phyloP scores from a whole-genome alignment of 768 basidiomycete genomes.

The Suillus brevipes region DNA sequence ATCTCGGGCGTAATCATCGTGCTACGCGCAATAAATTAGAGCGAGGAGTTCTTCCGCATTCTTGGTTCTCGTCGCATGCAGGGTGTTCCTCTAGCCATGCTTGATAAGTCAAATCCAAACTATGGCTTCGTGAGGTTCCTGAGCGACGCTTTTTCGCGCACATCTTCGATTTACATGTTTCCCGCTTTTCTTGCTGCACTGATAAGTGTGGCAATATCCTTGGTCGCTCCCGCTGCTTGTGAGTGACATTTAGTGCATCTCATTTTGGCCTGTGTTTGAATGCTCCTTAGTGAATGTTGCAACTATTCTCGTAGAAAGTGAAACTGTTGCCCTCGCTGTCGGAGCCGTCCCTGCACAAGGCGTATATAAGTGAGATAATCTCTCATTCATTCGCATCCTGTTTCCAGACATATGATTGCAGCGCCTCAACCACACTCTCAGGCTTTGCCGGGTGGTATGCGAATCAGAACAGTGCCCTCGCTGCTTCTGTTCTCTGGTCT shows the following conservation, averaged over 20 bases:
- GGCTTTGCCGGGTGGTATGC: conserved; percentile 5
- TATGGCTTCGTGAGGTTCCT: conserved; percentile 20
- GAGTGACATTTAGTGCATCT: conserved; percentile 8
- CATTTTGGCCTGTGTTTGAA: not conserved
- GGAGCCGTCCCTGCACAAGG: conserved; percentile 24
- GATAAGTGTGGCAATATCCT: conserved; percentile 20
- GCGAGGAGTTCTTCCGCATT: conserved; percentile 26
- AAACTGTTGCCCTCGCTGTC: conserved; percentile 23
- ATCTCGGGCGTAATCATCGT: not conserved
- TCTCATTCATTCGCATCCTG: not conserved
- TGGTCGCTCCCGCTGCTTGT: conserved; percentile 28
- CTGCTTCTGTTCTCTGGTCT: conserved; percentile 25
- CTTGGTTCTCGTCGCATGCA: conserved; percentile 10
- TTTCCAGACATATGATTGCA: not conserved
- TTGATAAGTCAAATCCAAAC: conserved; percentile 26
- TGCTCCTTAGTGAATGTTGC: conserved; percentile 19
- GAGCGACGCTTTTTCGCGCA: conserved; percentile 15
- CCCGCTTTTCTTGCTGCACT: conserved; percentile 20
- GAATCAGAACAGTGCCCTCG: conserved; percentile 12
- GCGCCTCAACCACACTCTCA: conserved; percentile 11
- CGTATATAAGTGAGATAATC: conserved; percentile 25
- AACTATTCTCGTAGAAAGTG: conserved; percentile 23
- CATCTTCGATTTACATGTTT: conserved; percentile 25
- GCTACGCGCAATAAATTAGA: not conserved
- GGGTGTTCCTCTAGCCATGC: conserved; percentile 24